Evolutionary conservation across 2,329 filamentous ascomycete species (phyloP).

Genomic region (Ceratocystiopsis sp.): DNA sequence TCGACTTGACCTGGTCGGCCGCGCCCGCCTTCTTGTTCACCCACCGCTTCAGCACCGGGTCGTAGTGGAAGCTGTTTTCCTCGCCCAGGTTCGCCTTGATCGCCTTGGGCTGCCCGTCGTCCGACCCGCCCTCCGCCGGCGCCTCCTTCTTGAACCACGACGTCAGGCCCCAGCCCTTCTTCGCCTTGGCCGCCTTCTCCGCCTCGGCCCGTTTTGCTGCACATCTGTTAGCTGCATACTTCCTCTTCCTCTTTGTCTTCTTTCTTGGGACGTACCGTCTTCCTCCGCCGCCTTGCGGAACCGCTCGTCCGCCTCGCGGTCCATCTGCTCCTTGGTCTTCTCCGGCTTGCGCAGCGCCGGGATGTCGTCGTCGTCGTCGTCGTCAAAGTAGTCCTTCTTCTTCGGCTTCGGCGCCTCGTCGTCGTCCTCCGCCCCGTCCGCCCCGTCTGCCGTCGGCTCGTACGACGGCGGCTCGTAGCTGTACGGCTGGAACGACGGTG

Average conservation of each 20-base stretch:
- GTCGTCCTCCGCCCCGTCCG: slow-evolving; percentile 17
- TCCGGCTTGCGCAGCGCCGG: slow-evolving; percentile 35
- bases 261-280: slow-evolving; percentile 34
- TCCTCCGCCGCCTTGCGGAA: slow-evolving; percentile 71
- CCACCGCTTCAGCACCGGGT: slow-evolving; percentile 94
- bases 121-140: slow-evolving; percentile 15
- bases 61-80: slow-evolving; percentile 82
- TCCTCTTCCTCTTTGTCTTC: neutral
- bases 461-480: slow-evolving; percentile 38
- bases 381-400: slow-evolving; percentile 67
- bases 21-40: slow-evolving; percentile 82
- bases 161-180: slow-evolving; percentile 63
- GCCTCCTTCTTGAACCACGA: slow-evolving; percentile 64
- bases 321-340: slow-evolving; percentile 50
- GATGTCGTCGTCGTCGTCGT: slow-evolving; percentile 66
- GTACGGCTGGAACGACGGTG: slow-evolving; percentile 44
- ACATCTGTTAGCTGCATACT: slow-evolving; percentile 2
- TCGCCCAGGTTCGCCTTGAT: slow-evolving; percentile 90
- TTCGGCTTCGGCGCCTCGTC: slow-evolving; percentile 39
- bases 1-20: slow-evolving; percentile 41
- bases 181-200: slow-evolving; percentile 29
- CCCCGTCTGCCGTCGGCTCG: slow-evolving; percentile 17
- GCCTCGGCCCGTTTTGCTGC: slow-evolving; percentile 44
- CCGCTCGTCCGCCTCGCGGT: slow-evolving; percentile 68
- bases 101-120: slow-evolving; percentile 34